phyloP scores from a whole-genome alignment of 768 basidiomycete species.

The Pholiota conissans region DNA sequence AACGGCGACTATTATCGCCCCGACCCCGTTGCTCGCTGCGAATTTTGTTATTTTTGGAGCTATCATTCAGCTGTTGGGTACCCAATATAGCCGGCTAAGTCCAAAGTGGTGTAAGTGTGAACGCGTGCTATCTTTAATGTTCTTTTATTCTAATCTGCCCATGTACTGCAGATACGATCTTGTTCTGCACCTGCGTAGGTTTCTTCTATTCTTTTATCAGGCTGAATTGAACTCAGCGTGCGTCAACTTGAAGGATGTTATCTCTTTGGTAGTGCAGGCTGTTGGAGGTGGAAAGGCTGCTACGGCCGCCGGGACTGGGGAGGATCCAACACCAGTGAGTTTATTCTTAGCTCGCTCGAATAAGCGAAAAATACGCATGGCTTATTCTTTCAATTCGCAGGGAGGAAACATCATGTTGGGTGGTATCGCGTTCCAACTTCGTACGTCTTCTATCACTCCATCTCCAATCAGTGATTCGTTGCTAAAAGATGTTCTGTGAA shows the following conservation, averaged over 20 bases:
- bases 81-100: constrained; percentile 48
- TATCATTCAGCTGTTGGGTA: constrained; percentile 43
- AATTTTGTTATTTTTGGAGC: constrained; percentile 54
- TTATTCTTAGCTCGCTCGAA: not conserved
- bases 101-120: constrained; percentile 42
- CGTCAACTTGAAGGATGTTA: constrained; percentile 46
- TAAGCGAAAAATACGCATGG: not conserved
- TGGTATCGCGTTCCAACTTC: constrained; percentile 62
- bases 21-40: constrained; percentile 57
- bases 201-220: not conserved
- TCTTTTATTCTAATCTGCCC: too few species aligned
- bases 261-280: constrained; percentile 62
- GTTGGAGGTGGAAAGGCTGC: constrained; percentile 60
- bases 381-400: constrained; percentile 10
- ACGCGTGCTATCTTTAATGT: too few species aligned
- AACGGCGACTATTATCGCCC: constrained; percentile 47
- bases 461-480: too few species aligned
- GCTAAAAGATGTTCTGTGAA: too few species aligned
- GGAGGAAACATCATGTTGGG: constrained; percentile 54
- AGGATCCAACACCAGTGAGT: constrained; percentile 16
- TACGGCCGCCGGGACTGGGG: constrained; percentile 20
- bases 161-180: constrained; percentile 40
- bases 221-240: not conserved
- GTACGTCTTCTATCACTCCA: constrained; percentile 23
- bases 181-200: constrained; percentile 39